Evolutionary conservation across 2,329 filamentous ascomycete genomes (phyloP).

Genomic region (Talaromyces sp.): DNA sequence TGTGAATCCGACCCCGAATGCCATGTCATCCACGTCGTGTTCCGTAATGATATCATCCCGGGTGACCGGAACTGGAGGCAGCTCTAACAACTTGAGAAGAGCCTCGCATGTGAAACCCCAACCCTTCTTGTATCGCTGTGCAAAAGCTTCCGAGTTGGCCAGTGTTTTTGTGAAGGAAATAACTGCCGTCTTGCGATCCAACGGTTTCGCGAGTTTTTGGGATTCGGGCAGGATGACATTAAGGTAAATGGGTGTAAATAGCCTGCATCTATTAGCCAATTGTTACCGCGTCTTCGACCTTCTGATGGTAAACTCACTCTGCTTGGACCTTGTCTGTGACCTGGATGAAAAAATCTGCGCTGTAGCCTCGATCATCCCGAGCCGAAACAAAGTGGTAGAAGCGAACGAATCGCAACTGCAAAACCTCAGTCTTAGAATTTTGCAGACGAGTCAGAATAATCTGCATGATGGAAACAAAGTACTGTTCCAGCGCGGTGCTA

Average conservation of each 20-base stretch:
- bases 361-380: slow-evolving; percentile 71
- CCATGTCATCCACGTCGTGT: slow-evolving; percentile 88
- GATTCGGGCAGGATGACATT: slow-evolving; percentile 83
- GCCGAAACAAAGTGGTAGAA: slow-evolving; percentile 93
- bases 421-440: slow-evolving; percentile 73
- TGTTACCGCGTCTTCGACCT: not conserved
- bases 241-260: slow-evolving; percentile 82
- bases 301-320: slow-evolving; percentile 41
- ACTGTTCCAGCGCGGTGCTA: slow-evolving; percentile 63
- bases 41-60: slow-evolving; percentile 76
- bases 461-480: slow-evolving; percentile 73
- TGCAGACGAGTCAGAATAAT: slow-evolving; percentile 70
- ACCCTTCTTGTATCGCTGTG: slow-evolving; percentile 74
- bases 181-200: slow-evolving; percentile 89
- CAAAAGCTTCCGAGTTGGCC: slow-evolving; percentile 78
- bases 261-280: slow-evolving; percentile 31
- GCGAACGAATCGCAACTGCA: slow-evolving; percentile 80
- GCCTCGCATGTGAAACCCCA: slow-evolving; percentile 88
- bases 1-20: slow-evolving; percentile 92
- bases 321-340: slow-evolving; percentile 77
- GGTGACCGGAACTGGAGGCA: slow-evolving; percentile 68
- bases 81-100: slow-evolving; percentile 82
- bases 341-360: slow-evolving; percentile 84
- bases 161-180: slow-evolving; percentile 90
- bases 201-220: slow-evolving; percentile 76